Percentiles rank a stretch among this genome's conserved stretches.
phyloP scores from a whole-genome alignment of 805 yeast genomes.

The Tetrapisispora phaffii region DNA sequence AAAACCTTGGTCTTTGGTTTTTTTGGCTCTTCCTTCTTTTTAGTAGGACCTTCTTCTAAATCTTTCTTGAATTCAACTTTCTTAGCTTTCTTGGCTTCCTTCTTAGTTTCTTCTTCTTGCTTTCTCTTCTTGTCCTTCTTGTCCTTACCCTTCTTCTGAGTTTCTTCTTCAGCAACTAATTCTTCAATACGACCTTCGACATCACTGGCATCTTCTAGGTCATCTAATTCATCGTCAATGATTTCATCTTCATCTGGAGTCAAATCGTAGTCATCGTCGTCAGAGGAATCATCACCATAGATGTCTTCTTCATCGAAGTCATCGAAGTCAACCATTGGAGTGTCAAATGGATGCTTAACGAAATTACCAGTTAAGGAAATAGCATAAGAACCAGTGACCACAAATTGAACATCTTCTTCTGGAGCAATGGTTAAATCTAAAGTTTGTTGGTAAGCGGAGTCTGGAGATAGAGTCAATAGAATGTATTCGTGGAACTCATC shows the following conservation, averaged over 20 bases:
- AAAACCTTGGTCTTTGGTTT: slow-evolving; percentile 64
- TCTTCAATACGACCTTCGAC: slow-evolving; percentile 67
- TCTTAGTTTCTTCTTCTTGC: slow-evolving; percentile 25
- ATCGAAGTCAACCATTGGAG: slow-evolving; percentile 33
- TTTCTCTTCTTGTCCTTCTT: slow-evolving; percentile 28
- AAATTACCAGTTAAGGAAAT: slow-evolving; percentile 90
- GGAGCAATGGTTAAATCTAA: slow-evolving; percentile 84
- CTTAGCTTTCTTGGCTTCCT: slow-evolving; percentile 41
- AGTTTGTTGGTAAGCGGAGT: slow-evolving; percentile 76
- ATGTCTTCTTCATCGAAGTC: slow-evolving; percentile 38
- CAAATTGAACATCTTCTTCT: slow-evolving; percentile 88
- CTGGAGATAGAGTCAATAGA: slow-evolving; percentile 84
- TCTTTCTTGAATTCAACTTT: slow-evolving; percentile 83
- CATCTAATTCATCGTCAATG: slow-evolving; percentile 43
- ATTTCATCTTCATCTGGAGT: slow-evolving; percentile 42
- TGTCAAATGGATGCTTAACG: slow-evolving; percentile 88
- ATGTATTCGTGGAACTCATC: slow-evolving; percentile 77
- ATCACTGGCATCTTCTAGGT: slow-evolving; percentile 59
- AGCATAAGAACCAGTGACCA: slow-evolving; percentile 92
- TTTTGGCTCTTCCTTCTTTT: slow-evolving; percentile 24
- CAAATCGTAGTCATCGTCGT: slow-evolving; percentile 32
- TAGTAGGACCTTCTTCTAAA: slow-evolving; percentile 91
- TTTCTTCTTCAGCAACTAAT: slow-evolving; percentile 53
- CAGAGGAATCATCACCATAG: slow-evolving; percentile 40
- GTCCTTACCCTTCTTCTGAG: slow-evolving; percentile 29